Conservation (phyloP, 257 asterid species). For the Ballota nigra region DNA sequence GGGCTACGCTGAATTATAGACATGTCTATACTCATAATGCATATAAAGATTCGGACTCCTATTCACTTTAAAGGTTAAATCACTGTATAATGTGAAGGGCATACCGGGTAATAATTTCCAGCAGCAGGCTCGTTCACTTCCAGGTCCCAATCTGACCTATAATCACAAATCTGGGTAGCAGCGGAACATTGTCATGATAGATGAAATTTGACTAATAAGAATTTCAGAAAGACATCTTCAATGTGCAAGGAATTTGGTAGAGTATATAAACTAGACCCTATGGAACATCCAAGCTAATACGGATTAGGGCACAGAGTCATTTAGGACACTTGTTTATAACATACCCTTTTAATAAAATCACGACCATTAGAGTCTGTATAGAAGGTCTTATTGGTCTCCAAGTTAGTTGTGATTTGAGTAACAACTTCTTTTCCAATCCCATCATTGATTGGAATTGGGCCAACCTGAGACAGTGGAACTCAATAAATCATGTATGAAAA, state of each 20-base stretch:
- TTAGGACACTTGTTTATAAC: slow-evolving; percentile 9
- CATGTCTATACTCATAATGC: not conserved
- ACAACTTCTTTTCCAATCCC: slow-evolving; percentile 71
- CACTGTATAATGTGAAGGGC: slow-evolving; percentile 11
- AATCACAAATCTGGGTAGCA: slow-evolving; percentile 57
- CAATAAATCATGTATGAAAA: not conserved
- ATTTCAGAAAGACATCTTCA: not conserved
- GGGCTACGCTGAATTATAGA: not conserved
- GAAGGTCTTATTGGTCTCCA: slow-evolving; percentile 54
- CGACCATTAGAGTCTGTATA: slow-evolving; percentile 82
- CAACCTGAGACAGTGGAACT: slow-evolving; percentile 45
- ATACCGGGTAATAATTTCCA: slow-evolving; percentile 84
- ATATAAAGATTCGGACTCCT: not conserved
- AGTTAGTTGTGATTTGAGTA: slow-evolving; percentile 48
- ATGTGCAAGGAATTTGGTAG: not conserved
- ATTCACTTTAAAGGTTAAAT: not conserved
- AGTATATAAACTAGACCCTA: slow-evolving; percentile 3
- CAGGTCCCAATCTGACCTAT: slow-evolving; percentile 77
- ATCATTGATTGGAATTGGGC: slow-evolving; percentile 70
- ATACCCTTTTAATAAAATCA: slow-evolving; percentile 71
- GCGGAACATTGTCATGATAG: slow-evolving; percentile 3
- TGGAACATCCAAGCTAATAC: not conserved
- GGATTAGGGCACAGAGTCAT: not conserved
- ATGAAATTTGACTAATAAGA: not conserved
- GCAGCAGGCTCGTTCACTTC: slow-evolving; percentile 76